Evolutionary conservation across 176 grass and related monocot species (phyloP).

Genomic region (Carex scoparia): DNA sequence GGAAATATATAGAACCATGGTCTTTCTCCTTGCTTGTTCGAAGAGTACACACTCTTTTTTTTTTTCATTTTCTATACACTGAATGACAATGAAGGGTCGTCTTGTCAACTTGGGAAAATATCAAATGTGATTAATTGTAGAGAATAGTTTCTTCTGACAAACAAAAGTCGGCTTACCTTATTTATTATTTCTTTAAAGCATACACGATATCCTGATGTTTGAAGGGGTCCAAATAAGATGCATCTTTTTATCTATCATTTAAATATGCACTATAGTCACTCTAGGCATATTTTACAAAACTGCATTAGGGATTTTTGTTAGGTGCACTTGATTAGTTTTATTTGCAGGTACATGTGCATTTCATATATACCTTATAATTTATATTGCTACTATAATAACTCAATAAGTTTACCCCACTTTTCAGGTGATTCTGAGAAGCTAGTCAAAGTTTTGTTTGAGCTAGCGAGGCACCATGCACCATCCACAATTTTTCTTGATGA

Average conservation of each 20-base stretch:
- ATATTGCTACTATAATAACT: not conserved
- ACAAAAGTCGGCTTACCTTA: not conserved
- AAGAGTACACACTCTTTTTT: not conserved
- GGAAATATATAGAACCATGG: not conserved
- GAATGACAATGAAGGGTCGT: not conserved
- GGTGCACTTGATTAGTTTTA: not conserved
- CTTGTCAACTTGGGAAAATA: not conserved
- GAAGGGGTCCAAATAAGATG: not conserved
- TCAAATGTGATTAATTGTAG: not conserved
- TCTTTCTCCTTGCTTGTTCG: not conserved
- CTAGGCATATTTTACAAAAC: not conserved
- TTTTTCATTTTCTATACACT: not conserved
- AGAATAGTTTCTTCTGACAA: not conserved
- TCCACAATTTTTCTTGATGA: conserved; percentile 99
- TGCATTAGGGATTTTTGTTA: not conserved
- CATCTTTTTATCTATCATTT: not conserved
- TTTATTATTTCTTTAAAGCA: not conserved
- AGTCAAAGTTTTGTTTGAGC: conserved; percentile 95
- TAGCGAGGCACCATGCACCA: conserved; percentile 94
- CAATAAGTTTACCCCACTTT: not conserved
- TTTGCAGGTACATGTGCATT: not conserved
- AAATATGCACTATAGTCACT: not conserved
- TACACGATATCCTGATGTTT: not conserved
- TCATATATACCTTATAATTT: not conserved
- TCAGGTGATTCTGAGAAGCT: conserved; percentile 96